Evolutionary conservation across 169 alveolate genomes (phyloP), one percentile per base, ranked within the genome.

Genomic region (Neospora caninum): DNA sequence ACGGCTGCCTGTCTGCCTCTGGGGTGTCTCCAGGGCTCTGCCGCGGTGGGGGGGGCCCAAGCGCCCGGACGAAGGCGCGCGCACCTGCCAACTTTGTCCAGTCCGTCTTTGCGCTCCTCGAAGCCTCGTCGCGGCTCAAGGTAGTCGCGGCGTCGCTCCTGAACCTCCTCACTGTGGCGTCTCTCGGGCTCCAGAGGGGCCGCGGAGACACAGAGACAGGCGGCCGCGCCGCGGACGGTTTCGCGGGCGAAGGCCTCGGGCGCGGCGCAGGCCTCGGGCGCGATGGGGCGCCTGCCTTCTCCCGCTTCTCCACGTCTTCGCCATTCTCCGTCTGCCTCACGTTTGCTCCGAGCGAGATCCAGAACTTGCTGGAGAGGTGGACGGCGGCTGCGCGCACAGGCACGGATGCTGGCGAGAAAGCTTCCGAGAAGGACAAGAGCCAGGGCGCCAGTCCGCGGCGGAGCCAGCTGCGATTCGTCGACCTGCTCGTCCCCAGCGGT

Each of bases 31-130:
- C 58, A 49, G 73, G 31, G 25, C 31, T 29, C 7, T 29, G n/a
- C n/a, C 73, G 73, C n/a, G n/a, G 31, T 29, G 25, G 16, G 73
- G 16, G 73, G 73, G 31, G 34, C 7, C 73, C 31, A 16, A 13
- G n/a, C 73, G 16, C 73, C 20, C n/a, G 42, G 49, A 73, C 45
- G 49, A 73, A 4, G 49, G 43, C 42, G 49, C 45, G 22, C 16
- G 89, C 64, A 0, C 89, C 89, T 2, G 89, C 89, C 18, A 82
- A 82, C 67, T 82, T 82, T 41, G 89, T 82, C 7, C 89, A 82
- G 89, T 82, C 89, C 39, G 67, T 82, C 67, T 82, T 41, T 27
- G 89, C 89, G 34, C 41, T 82, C 9, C 89, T 82, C 64, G 89
- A 82, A 25, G 64, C n/a, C n/a, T 42, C 89, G 36, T 42, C 67